Percentiles rank a stretch among this genome's conserved stretches.
phyloP scores from a whole-genome alignment of 176 grass and related monocot species.

The Oryza coarctata region DNA sequence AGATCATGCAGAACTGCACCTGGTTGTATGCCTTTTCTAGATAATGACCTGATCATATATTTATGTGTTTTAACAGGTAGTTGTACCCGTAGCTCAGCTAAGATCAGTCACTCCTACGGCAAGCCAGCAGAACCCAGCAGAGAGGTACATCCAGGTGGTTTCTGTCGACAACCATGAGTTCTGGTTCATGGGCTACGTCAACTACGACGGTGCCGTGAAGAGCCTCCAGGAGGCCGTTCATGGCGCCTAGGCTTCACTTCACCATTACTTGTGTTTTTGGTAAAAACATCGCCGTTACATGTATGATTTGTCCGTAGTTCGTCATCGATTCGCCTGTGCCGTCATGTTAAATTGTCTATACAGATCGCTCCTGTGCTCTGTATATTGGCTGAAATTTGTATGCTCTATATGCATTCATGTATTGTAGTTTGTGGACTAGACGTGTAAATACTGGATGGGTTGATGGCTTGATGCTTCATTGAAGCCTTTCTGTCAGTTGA shows the following conservation, averaged over 20 bases:
- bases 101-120: slow-evolving; percentile 43
- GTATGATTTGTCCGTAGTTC: not conserved
- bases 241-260: slow-evolving; percentile 20
- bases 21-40: too few relatives aligned
- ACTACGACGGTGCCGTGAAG: slow-evolving; percentile 53
- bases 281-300: not conserved
- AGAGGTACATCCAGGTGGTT: slow-evolving; percentile 53
- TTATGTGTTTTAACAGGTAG: slow-evolving; percentile 22
- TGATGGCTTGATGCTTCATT: not conserved
- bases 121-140: slow-evolving; percentile 47
- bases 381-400: slow-evolving; percentile 1
- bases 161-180: slow-evolving; percentile 52
- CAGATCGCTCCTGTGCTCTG: slow-evolving; percentile 1
- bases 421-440: not conserved
- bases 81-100: slow-evolving; percentile 43
- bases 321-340: not conserved
- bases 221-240: slow-evolving; percentile 41
- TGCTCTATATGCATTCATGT: slow-evolving; percentile 2
- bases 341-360: not conserved
- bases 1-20: too few relatives aligned
- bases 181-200: slow-evolving; percentile 62
- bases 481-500: not conserved
- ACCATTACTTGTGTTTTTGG: not conserved
- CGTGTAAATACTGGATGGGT: slow-evolving; percentile 6
- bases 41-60: slow-evolving; percentile 21